phyloP scores from a whole-genome alignment of 2,329 filamentous ascomycete genomes.

The Trichoderma harzianum region DNA sequence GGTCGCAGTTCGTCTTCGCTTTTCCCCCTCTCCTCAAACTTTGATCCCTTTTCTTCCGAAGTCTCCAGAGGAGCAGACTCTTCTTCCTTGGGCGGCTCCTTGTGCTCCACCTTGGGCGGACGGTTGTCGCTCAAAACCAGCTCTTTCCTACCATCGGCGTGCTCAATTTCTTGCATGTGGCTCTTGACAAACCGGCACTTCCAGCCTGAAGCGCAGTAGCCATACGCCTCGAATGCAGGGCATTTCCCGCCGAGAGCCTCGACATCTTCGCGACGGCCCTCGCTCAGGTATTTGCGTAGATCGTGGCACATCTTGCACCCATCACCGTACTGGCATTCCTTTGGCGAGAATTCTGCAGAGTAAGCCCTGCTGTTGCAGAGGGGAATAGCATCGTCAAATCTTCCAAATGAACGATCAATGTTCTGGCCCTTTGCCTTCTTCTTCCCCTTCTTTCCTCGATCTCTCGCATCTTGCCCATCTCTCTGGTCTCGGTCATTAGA shows the following conservation, averaged over 20 bases:
- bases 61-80: neutral
- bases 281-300: constrained; percentile 76
- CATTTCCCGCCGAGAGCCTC: constrained; percentile 73
- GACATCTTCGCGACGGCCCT: constrained; percentile 78
- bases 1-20: constrained; percentile 48
- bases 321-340: constrained; percentile 72
- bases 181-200: constrained; percentile 88
- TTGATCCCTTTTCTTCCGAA: neutral
- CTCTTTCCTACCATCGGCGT: constrained; percentile 78
- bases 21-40: constrained; percentile 29
- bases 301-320: constrained; percentile 82
- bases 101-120: constrained; percentile 16
- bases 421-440: constrained; percentile 67
- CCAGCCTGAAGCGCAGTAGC: constrained; percentile 81
- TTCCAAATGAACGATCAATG: constrained; percentile 75
- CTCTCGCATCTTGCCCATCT: constrained; percentile 52
- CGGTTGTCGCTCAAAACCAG: constrained; percentile 61
- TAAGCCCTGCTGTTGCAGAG: constrained; percentile 74
- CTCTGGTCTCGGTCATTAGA: constrained; percentile 40
- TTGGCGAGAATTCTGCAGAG: constrained; percentile 76
- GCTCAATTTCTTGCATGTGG: constrained; percentile 77
- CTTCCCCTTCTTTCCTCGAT: constrained; percentile 40
- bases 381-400: constrained; percentile 70
- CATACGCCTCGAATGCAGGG: constrained; percentile 73
- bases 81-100: constrained; percentile 8